phyloP scores from a whole-genome alignment of 208 protist species.

The Spongospora subterranea region DNA sequence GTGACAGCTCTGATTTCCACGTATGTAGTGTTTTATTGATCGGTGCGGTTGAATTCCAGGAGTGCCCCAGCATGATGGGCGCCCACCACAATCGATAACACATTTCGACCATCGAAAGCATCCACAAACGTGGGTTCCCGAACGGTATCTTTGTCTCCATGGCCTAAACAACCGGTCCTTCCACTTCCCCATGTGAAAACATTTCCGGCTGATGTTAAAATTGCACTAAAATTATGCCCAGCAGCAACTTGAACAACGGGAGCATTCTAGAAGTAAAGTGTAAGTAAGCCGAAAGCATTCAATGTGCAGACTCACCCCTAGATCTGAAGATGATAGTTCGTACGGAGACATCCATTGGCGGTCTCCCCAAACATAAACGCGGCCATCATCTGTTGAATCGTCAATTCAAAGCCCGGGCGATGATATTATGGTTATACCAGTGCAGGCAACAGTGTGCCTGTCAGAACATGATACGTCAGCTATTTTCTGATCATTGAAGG shows the following conservation, averaged over 20 bases:
- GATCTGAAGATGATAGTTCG: background rate
- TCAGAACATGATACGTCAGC: constrained; percentile 40
- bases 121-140: constrained; percentile 30
- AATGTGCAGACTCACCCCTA: background rate
- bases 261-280: background rate
- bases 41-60: background rate
- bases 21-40: background rate
- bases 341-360: constrained; percentile 46
- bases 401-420: background rate
- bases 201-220: constrained; percentile 7
- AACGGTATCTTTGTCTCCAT: background rate
- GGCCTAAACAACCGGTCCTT: background rate
- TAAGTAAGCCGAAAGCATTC: background rate
- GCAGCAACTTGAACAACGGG: constrained; percentile 41
- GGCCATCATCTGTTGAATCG: background rate
- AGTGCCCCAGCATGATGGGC: background rate
- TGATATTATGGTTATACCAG: background rate
- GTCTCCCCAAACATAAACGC: constrained; percentile 22
- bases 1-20: background rate
- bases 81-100: background rate
- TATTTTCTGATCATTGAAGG: constrained; percentile 18
- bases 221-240: constrained; percentile 47
- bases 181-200: constrained; percentile 30
- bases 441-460: constrained; percentile 31
- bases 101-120: constrained; percentile 4